Conservation (phyloP, 257 asterid species). For the Nyctanthes arbortristis region DNA sequence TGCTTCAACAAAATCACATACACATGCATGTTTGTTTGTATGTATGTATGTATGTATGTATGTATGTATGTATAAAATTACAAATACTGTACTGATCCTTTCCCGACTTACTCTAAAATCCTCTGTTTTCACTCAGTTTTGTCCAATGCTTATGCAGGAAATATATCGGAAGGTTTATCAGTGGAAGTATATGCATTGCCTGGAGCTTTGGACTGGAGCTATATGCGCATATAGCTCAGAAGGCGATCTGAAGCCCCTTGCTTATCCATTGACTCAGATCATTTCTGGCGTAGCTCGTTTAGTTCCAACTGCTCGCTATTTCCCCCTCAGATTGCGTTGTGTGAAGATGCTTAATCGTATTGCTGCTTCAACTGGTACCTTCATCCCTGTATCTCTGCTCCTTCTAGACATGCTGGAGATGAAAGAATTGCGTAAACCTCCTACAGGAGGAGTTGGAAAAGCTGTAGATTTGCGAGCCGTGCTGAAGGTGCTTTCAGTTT, state of each 20-base stretch:
- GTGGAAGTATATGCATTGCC: slow-evolving; percentile 89
- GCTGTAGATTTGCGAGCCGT: slow-evolving; percentile 69
- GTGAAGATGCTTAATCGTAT: slow-evolving; percentile 88
- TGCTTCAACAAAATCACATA: too few relatives aligned
- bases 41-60: background rate
- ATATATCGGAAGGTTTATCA: slow-evolving; percentile 83
- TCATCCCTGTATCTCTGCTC: slow-evolving; percentile 79
- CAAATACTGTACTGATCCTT: background rate
- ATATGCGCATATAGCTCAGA: slow-evolving; percentile 74
- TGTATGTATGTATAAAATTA: background rate
- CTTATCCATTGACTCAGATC: slow-evolving; percentile 88
- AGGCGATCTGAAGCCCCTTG: slow-evolving; percentile 78
- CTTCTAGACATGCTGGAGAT: slow-evolving; percentile 87
- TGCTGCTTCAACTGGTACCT: slow-evolving; percentile 73
- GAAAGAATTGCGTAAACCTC: slow-evolving; percentile 84
- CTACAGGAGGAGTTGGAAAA: slow-evolving; percentile 93
- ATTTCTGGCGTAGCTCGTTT: slow-evolving; percentile 88
- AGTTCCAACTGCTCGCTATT: slow-evolving; percentile 84
- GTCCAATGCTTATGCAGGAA: slow-evolving; percentile 46
- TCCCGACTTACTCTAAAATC: background rate
- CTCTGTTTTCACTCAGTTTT: slow-evolving; percentile 7
- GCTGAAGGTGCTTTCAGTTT: slow-evolving; percentile 56
- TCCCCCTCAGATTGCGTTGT: slow-evolving; percentile 91
- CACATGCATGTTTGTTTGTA: too few relatives aligned
- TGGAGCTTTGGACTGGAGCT: slow-evolving; percentile 98